Conservation (phyloP, 1,284 basidiomycete genomes). For the Cutaneotrichosporon sp. region DNA sequence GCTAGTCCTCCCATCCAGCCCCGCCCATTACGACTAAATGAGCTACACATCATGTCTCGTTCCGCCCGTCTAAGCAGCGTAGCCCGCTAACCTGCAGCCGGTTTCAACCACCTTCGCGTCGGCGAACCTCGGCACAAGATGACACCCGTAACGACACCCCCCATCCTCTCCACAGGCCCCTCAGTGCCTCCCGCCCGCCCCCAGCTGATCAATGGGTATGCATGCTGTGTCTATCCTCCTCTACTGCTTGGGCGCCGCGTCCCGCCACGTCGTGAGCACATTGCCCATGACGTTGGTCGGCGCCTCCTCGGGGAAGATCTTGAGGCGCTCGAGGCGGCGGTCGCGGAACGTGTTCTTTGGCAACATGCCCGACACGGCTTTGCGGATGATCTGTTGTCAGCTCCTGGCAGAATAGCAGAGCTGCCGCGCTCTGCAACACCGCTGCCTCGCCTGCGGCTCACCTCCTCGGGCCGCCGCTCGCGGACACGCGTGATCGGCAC, state of each 20-base stretch:
- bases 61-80: too few species aligned
- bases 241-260: slow-evolving; percentile 12
- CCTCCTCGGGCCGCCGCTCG: slow-evolving; percentile 85
- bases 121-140: too few species aligned
- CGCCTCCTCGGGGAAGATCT: slow-evolving; percentile 70
- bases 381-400: slow-evolving; percentile 75
- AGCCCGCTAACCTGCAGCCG: too few species aligned
- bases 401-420: too few species aligned
- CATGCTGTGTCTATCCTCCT: slow-evolving; percentile 2
- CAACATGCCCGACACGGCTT: slow-evolving; percentile 93
- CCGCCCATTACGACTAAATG: too few species aligned
- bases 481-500: slow-evolving; percentile 80
- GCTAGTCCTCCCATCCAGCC: too few species aligned
- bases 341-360: slow-evolving; percentile 94
- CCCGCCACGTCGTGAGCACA: slow-evolving; percentile 44
- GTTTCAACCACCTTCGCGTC: too few species aligned
- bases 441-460: too few species aligned
- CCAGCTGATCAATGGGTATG: neutral
- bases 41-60: too few species aligned
- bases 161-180: too few species aligned
- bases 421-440: too few species aligned
- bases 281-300: slow-evolving; percentile 37
- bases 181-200: neutral
- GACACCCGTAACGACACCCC: too few species aligned
- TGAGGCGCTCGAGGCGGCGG: slow-evolving; percentile 75